These are phyloP conservation scores for Hanseniaspora pseudoguilliermondii DNA, from an alignment of 805 yeast species.

Conservation along the genomic window DNA sequence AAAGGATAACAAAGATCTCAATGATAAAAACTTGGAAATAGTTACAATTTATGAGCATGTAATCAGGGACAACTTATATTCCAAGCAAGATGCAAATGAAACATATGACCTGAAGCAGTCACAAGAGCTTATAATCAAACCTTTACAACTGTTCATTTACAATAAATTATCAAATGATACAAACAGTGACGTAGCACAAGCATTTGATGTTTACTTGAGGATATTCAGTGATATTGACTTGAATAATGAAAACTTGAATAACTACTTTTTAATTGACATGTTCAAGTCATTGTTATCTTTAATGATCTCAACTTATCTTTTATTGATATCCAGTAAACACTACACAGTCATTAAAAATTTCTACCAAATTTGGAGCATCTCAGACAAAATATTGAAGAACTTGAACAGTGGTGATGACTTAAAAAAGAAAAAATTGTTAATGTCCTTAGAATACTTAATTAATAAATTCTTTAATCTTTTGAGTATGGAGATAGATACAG, in stretches of 20 bases:
- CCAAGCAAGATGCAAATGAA: neutral
- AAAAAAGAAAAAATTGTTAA: conserved; percentile 2
- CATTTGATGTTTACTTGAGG: neutral
- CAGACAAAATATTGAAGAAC: neutral
- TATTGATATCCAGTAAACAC: neutral
- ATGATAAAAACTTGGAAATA: neutral
- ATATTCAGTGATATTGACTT: neutral
- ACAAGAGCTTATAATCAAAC: neutral
- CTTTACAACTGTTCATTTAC: conserved; percentile 4
- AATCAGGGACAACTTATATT: neutral
- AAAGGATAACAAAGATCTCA: neutral
- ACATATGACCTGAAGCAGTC: neutral
- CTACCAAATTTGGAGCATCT: conserved; percentile 1
- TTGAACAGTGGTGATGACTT: neutral
- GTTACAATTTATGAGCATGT: neutral
- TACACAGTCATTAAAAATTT: neutral
- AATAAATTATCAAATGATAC: neutral
- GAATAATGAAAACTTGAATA: neutral
- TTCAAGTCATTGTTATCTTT: conserved; percentile 5
- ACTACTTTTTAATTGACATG: neutral
- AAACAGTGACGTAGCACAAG: neutral
- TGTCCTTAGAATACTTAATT: conserved; percentile 9
- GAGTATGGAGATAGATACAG: neutral
- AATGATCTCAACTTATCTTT: neutral
- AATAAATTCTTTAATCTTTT: conserved; percentile 4